Evolutionary conservation across 2,329 filamentous ascomycete species (phyloP).

Genomic region (Pseudogymnoascus sp.): DNA sequence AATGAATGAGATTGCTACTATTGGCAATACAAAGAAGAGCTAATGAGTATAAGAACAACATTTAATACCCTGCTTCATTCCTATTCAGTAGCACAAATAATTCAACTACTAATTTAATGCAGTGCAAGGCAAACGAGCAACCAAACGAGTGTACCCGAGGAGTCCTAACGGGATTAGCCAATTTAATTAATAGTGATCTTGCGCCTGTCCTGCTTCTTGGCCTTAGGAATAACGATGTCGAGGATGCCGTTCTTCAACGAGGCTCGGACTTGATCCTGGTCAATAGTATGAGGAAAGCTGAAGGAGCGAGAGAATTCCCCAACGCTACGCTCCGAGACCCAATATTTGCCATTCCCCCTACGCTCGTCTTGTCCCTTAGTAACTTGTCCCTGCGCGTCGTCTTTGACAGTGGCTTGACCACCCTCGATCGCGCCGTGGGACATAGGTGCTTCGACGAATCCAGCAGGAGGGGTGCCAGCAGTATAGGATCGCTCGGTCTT

Average conservation of each 20-base stretch:
- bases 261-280: constrained; percentile 55
- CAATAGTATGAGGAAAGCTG: constrained; percentile 58
- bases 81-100: too few species aligned
- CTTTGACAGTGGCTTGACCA: constrained; percentile 17
- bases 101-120: too few species aligned
- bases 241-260: constrained; percentile 60
- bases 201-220: constrained; percentile 49
- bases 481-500: constrained; percentile 59
- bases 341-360: constrained; percentile 52
- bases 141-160: too few species aligned
- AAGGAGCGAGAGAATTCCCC: constrained; percentile 64
- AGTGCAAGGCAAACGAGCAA: too few species aligned
- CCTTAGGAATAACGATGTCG: constrained; percentile 58
- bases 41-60: too few species aligned
- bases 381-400: constrained; percentile 36
- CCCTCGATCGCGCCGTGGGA: constrained; percentile 25
- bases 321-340: constrained; percentile 59
- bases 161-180: not conserved
- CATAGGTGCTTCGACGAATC: constrained; percentile 38
- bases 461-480: constrained; percentile 44
- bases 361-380: constrained; percentile 34
- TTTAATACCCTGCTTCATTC: too few species aligned
- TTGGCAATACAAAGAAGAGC: too few species aligned
- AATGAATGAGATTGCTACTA: too few species aligned
- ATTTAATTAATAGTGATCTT: constrained; percentile 42